Conservation (phyloP, 202 grass and related monocot genomes). For the Panicum hallii region DNA sequence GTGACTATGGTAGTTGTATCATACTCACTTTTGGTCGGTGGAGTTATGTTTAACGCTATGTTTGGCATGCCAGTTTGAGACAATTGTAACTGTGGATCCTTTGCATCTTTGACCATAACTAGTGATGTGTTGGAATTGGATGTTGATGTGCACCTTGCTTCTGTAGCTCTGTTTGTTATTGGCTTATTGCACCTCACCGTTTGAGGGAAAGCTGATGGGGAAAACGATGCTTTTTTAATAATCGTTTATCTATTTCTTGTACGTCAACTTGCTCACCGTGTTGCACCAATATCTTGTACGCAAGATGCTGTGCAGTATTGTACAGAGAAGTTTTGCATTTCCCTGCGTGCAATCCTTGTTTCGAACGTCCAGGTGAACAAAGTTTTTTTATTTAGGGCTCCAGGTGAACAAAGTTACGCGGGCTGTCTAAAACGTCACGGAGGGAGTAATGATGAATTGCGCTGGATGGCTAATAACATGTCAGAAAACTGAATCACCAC, state of each 20-base stretch:
- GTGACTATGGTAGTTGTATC: conserved; percentile 17
- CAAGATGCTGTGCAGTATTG: no score
- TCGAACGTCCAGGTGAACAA: no score
- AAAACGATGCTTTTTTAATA: no score
- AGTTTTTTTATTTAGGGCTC: no score
- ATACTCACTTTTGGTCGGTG: not conserved
- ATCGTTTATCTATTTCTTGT: no score
- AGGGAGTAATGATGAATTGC: not conserved
- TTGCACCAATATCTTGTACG: not conserved
- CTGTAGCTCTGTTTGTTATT: not conserved
- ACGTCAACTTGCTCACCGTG: no score
- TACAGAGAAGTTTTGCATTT: not conserved
- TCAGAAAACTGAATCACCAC: not conserved
- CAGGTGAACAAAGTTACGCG: not conserved
- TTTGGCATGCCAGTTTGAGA: conserved; percentile 36
- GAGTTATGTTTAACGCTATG: conserved; percentile 12
- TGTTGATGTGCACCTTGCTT: not conserved
- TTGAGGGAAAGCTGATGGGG: not conserved
- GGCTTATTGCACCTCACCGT: not conserved
- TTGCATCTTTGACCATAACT: conserved; percentile 30
- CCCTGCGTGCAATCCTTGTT: not conserved
- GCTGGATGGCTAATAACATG: not conserved
- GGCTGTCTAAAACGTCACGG: not conserved
- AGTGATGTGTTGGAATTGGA: not conserved
- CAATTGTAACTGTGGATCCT: conserved; percentile 18